Percentiles rank a stretch among this genome's conserved stretches.
Conservation (phyloP, 2,329 filamentous ascomycete species). For the Amphichorda felina region DNA sequence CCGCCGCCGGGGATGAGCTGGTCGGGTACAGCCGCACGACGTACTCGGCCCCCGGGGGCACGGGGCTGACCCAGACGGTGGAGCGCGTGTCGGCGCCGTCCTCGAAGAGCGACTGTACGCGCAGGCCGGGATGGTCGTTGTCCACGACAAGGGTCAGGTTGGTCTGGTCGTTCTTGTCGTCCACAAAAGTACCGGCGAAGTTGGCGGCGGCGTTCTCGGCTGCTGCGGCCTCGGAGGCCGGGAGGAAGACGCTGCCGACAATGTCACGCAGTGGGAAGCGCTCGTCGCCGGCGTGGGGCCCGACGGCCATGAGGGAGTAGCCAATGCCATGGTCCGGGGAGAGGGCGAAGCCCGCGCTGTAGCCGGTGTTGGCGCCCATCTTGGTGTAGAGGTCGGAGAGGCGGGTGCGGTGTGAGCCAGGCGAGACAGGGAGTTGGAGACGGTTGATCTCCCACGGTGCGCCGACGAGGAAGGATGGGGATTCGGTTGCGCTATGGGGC, state of each 20-base stretch:
- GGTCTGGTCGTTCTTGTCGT: slow-evolving; percentile 7
- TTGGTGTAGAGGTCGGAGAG: slow-evolving; percentile 15
- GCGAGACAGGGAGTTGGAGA: slow-evolving; percentile 4
- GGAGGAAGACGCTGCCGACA: slow-evolving; percentile 8
- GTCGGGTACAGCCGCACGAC: too few relatives aligned
- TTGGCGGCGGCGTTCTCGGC: slow-evolving; percentile 8
- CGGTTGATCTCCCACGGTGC: slow-evolving; percentile 10
- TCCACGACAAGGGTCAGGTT: slow-evolving; percentile 9
- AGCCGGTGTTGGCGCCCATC: slow-evolving; percentile 13
- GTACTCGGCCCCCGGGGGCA: too few relatives aligned
- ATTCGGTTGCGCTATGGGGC: slow-evolving; percentile 6
- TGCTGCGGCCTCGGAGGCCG: slow-evolving; percentile 9
- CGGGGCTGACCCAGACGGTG: too few relatives aligned
- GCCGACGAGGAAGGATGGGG: slow-evolving; percentile 7
- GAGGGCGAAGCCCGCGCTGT: slow-evolving; percentile 10
- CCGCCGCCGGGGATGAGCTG: too few relatives aligned
- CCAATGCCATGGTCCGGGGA: slow-evolving; percentile 11
- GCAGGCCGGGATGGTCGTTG: slow-evolving; percentile 3
- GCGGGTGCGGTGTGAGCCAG: slow-evolving; percentile 11
- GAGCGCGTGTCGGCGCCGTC: slow-evolving; percentile 2
- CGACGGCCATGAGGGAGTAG: slow-evolving; percentile 14
- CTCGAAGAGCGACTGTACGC: not conserved
- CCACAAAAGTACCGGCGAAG: slow-evolving; percentile 8
- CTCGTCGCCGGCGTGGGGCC: slow-evolving; percentile 7
- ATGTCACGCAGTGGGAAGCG: slow-evolving; percentile 8